Conservation (phyloP, 305 asterid species). For the Solanum hybrid region DNA sequence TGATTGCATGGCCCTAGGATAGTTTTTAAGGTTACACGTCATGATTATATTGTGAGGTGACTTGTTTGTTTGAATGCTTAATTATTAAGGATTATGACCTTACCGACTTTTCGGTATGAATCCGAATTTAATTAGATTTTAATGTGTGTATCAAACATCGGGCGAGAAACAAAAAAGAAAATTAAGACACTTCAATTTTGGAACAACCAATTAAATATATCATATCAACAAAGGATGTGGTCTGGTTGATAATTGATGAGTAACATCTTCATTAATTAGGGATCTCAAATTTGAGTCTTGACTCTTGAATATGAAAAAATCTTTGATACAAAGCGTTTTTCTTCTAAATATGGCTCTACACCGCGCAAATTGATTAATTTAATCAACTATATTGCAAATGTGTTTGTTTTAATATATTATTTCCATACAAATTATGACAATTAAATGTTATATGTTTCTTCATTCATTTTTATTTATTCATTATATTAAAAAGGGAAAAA, state of each 20-base stretch:
- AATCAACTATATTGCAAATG: neutral
- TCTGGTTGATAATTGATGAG: too few relatives aligned
- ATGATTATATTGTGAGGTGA: neutral
- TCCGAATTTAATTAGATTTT: accelerated
- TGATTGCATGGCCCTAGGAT: neutral
- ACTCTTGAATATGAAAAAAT: neutral
- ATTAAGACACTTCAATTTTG: neutral
- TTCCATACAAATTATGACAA: neutral
- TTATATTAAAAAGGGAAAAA: neutral
- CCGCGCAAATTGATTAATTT: too few relatives aligned
- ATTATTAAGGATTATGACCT: neutral
- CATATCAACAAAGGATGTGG: neutral
- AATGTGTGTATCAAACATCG: too few relatives aligned
- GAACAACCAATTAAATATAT: neutral
- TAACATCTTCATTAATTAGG: too few relatives aligned
- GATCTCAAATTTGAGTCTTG: too few relatives aligned
- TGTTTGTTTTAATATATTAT: neutral
- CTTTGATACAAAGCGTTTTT: too few relatives aligned
- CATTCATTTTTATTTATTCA: neutral
- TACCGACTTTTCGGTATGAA: accelerated
- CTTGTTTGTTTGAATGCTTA: neutral
- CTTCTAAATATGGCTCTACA: neutral
- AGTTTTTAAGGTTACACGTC: neutral
- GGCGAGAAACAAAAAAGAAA: too few relatives aligned
- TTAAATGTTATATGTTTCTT: neutral